Conservation (phyloP, 1,284 basidiomycete species). For the Ustilago shanxiensis region DNA sequence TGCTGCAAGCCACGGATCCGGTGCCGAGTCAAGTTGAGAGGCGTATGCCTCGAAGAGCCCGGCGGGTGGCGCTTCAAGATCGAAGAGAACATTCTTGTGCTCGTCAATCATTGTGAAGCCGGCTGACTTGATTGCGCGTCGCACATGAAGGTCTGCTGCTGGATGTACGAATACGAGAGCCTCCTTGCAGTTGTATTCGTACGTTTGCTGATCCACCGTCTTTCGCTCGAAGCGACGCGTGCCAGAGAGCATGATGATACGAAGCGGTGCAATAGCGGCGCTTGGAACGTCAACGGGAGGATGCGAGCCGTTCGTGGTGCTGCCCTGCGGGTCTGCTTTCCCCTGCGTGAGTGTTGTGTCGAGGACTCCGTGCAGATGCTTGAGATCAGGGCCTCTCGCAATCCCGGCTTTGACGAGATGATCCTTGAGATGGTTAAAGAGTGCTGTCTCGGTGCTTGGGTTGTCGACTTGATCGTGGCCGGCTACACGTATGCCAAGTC, state of each 20-base stretch:
- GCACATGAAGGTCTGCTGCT: conserved; percentile 45
- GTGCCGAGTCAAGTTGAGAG: conserved; percentile 43
- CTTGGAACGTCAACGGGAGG: no score
- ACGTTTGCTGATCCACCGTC: neutral
- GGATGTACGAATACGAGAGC: conserved; percentile 55
- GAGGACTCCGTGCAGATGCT: neutral
- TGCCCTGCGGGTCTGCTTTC: neutral
- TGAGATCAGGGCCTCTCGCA: neutral
- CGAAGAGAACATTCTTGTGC: conserved; percentile 21
- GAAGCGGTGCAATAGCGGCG: conserved; percentile 41
- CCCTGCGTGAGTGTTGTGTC: conserved; percentile 17
- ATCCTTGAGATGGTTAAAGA: neutral
- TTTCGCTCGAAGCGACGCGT: neutral
- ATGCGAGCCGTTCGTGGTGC: neutral
- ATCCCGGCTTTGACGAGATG: conserved; percentile 16
- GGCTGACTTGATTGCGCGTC: conserved; percentile 40
- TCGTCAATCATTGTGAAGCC: conserved; percentile 35
- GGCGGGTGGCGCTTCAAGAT: conserved; percentile 1
- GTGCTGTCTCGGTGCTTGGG: neutral
- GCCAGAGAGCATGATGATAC: conserved; percentile 23
- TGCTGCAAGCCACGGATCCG: conserved; percentile 51
- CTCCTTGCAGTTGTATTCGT: conserved; percentile 26
- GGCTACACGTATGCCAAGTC: conserved; percentile 23
- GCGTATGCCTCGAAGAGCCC: conserved; percentile 11
- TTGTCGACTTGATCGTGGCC: neutral